phyloP scores from a whole-genome alignment of 352 stramenopile species.

The Globisporangium heterothallicum region DNA sequence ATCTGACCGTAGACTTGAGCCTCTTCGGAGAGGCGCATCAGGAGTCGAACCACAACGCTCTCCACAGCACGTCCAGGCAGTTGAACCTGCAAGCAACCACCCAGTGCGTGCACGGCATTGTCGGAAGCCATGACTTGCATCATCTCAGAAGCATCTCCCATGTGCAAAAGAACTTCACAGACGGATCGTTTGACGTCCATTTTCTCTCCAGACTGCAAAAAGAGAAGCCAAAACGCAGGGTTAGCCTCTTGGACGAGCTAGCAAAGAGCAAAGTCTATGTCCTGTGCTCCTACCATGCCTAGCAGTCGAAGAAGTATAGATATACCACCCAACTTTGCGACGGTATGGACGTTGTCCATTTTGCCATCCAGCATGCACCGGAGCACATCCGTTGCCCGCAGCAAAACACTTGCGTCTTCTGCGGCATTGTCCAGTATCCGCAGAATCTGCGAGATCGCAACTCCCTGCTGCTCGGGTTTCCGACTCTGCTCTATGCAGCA shows the following conservation, averaged over 20 bases:
- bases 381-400: conserved; percentile 33
- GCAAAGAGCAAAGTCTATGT: background rate
- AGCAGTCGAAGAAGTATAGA: conserved; percentile 30
- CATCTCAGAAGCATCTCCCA: conserved; percentile 31
- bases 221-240: background rate
- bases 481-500: conserved; percentile 3
- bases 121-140: conserved; percentile 37
- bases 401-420: conserved; percentile 31
- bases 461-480: conserved; percentile 12
- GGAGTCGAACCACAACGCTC: conserved; percentile 22
- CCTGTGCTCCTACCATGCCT: conserved; percentile 13
- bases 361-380: conserved; percentile 27
- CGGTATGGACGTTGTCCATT: conserved; percentile 22
- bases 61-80: conserved; percentile 23
- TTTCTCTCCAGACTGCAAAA: conserved; percentile 16
- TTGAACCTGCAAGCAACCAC: conserved; percentile 26
- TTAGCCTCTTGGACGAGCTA: background rate
- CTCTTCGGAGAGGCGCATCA: conserved; percentile 31
- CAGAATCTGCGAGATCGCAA: conserved; percentile 17
- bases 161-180: conserved; percentile 32
- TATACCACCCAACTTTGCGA: conserved; percentile 26
- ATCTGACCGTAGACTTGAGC: conserved; percentile 47
- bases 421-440: conserved; percentile 24
- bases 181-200: conserved; percentile 34
- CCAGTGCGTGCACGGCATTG: conserved; percentile 32